Percentiles rank a stretch among this genome's conserved stretches.
These are phyloP conservation scores for Calonectria crousiana DNA, from an alignment of 2,329 filamentous ascomycete genomes.

Conservation along the genomic window DNA sequence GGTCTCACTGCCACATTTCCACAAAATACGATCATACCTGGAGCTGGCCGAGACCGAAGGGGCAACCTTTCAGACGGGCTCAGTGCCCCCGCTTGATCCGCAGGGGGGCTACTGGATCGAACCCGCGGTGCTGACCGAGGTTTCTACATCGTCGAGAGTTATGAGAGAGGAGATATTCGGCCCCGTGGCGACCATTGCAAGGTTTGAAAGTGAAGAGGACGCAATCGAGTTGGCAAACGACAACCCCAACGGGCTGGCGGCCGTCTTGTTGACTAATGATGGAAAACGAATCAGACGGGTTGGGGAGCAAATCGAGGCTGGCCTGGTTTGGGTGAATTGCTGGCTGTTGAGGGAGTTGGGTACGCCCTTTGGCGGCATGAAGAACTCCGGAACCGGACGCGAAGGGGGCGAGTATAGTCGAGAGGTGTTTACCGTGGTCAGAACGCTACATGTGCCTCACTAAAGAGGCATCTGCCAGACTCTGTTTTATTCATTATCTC, in stretches of 20 bases:
- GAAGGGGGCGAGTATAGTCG: neutral
- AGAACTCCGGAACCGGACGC: neutral
- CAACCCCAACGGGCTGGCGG: neutral
- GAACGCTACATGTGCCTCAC: neutral
- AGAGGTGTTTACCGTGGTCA: neutral
- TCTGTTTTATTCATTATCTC: neutral
- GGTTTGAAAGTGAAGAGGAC: neutral
- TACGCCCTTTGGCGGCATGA: slow-evolving; percentile 1
- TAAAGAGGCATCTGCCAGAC: neutral
- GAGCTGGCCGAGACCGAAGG: neutral
- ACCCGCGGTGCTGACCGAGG: neutral
- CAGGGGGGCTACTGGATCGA: neutral
- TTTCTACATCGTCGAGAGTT: neutral
- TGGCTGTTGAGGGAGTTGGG: neutral
- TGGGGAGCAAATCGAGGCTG: neutral
- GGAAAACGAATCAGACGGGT: neutral
- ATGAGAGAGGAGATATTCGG: slow-evolving; percentile 4
- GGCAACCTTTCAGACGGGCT: neutral
- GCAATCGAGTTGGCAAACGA: neutral
- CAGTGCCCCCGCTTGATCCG: neutral
- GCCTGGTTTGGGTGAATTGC: neutral
- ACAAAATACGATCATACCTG: neutral
- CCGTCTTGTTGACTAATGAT: neutral
- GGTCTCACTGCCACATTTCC: neutral
- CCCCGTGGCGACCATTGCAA: neutral